Evolutionary conservation across 768 basidiomycete species (phyloP).

Genomic region (Tricholoma terreum): DNA sequence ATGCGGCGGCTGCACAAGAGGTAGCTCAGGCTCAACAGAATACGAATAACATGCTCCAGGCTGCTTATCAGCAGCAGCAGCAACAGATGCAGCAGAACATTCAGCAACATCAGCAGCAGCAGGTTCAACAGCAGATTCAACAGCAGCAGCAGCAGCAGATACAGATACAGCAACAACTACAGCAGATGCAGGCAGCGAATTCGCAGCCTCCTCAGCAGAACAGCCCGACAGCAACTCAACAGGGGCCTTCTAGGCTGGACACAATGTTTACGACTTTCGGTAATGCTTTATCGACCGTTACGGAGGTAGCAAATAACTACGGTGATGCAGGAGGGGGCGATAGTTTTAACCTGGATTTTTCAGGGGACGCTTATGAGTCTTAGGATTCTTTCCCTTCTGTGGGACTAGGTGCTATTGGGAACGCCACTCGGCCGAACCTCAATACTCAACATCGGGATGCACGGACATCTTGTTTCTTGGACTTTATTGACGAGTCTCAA

Average conservation of each 20-base stretch:
- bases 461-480: too few species aligned
- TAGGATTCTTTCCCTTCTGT: not conserved
- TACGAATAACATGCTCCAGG: not conserved
- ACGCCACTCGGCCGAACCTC: too few species aligned
- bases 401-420: not conserved
- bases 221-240: not conserved
- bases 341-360: not conserved
- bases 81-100: not conserved
- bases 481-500: too few species aligned
- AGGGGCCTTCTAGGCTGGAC: not conserved
- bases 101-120: slow-evolving; percentile 7
- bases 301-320: not conserved
- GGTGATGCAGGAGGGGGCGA: not conserved
- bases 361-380: not conserved
- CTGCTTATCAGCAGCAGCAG: not conserved
- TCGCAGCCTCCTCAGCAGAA: not conserved
- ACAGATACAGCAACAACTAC: slow-evolving; percentile 5
- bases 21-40: slow-evolving; percentile 1
- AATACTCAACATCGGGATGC: too few species aligned
- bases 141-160: slow-evolving; percentile 3
- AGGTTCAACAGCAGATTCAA: slow-evolving; percentile 1
- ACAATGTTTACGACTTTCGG: slow-evolving; percentile 2
- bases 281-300: slow-evolving; percentile 1
- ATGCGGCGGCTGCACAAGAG: not conserved
- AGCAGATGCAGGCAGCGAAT: slow-evolving; percentile 1